Evolutionary conservation across 257 asterid species (phyloP), one percentile per base, ranked within the genome.

Genomic region (Coffea canephora): DNA sequence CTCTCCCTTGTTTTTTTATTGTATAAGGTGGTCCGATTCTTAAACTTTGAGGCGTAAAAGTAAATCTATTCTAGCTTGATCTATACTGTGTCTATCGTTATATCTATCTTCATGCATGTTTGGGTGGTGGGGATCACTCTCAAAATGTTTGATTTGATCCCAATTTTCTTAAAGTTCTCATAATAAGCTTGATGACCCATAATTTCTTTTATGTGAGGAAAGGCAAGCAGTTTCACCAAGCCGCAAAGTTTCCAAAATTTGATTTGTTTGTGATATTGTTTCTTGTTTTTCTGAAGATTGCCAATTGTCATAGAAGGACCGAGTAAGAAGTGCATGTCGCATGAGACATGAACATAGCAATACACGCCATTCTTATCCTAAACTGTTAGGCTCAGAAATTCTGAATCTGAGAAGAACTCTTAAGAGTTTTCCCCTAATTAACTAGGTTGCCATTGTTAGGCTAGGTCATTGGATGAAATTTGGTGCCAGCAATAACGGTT

Each of bases 171-270:
- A 11, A 77, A 77, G 65, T 18, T 77, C 65, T 65, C 48, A 23
- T 8, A 77, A 66, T 67, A 59, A 49, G 31, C 65, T 45, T 21
- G 70, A 23, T 62, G 15, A 46, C 49, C 65, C 48, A 66, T 31
- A 36, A 64, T 76, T 76, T 64, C 79, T 76, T 76, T n/a, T 25
- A 21, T 8, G 49, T 16, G 31, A 46, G 73, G 73, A 76, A 76
- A 62, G 71, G 46, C 43, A 39, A 39, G 10, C 57, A n/a, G 71
- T n/a, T 75, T n/a, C 59, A 43, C 13, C 31, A 52, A 34, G 31
- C 57, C 61, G 45, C 14, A 55, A 71, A 21, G 27, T n/a, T 61
- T 9, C 25, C 39, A 59, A 75, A 59, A 23, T 5, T 59, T 41
- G 7, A 23, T 5, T 59, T 41, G 7, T 21, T 75, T 43, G 70